Conservation (phyloP, 140 eudicot species). For the Flaveria floridana region DNA sequence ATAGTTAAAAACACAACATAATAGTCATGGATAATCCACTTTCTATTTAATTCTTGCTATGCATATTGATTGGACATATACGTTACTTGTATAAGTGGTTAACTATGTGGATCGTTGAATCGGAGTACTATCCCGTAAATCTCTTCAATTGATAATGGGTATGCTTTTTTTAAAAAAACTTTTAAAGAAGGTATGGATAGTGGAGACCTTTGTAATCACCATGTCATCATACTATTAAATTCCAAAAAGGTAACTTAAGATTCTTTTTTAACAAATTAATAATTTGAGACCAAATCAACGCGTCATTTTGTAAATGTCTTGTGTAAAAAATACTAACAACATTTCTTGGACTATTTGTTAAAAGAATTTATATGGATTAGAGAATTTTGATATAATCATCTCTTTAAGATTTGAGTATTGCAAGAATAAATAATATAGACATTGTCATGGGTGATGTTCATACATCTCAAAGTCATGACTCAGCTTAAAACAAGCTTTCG, state of each 20-base stretch:
- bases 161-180: conserved; percentile 9
- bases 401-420: background rate
- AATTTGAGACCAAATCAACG: conserved; percentile 12
- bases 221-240: conserved; percentile 20
- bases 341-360: background rate
- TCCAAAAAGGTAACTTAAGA: conserved; percentile 5
- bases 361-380: background rate
- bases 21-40: background rate
- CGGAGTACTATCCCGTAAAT: conserved; percentile 10
- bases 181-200: conserved; percentile 17
- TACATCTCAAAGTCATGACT: conserved; percentile 6
- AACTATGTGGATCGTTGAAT: conserved; percentile 25
- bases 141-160: conserved; percentile 26
- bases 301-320: conserved; percentile 8
- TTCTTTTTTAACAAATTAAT: conserved; percentile 21
- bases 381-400: background rate
- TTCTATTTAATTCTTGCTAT: background rate
- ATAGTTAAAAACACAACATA: too few species aligned
- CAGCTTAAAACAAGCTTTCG: conserved; percentile 8
- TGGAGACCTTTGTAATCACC: conserved; percentile 30
- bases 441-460: background rate
- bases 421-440: background rate
- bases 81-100: conserved; percentile 24
- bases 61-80: background rate
- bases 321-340: background rate